Evolutionary conservation across 2,329 filamentous ascomycete species (phyloP).

Genomic region (Blastomyces parvus): DNA sequence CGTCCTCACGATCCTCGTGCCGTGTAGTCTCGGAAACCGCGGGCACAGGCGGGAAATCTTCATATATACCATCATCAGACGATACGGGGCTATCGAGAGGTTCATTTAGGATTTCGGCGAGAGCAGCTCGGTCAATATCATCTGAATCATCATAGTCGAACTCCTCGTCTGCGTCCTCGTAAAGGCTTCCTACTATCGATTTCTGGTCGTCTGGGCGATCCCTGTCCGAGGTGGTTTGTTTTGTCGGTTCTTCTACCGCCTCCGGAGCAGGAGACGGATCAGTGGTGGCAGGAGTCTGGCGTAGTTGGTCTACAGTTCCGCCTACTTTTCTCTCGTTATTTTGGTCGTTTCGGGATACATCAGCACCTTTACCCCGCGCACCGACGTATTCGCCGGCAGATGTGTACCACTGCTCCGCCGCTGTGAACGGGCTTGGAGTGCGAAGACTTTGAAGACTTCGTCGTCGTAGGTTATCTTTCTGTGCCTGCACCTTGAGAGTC

Average conservation of each 20-base stretch:
- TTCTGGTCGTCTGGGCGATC: conserved; percentile 19
- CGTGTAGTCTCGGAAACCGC: conserved; percentile 51
- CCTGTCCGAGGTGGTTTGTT: neutral
- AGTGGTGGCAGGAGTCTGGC: neutral
- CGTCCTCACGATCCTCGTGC: conserved; percentile 88
- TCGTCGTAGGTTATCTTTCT: conserved; percentile 67
- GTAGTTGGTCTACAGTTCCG: neutral
- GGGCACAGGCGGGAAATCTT: conserved; percentile 26
- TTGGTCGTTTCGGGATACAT: neutral
- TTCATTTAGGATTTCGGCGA: conserved; percentile 42
- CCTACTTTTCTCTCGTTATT: conserved; percentile 8
- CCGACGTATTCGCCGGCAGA: conserved; percentile 31
- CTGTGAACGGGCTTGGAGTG: conserved; percentile 68
- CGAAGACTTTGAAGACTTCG: conserved; percentile 67
- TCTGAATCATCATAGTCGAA: conserved; percentile 31
- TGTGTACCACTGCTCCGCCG: conserved; percentile 53
- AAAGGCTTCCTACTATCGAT: conserved; percentile 30
- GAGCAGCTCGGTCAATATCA: conserved; percentile 56
- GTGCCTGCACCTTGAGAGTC: conserved; percentile 64
- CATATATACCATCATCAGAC: conserved; percentile 21
- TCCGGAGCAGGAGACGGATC: neutral
- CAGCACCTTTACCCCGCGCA: conserved; percentile 19
- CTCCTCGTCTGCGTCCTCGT: conserved; percentile 36
- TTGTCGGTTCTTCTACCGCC: neutral
- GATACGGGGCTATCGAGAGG: conserved; percentile 32